Conservation (phyloP, 495 filamentous ascomycete species). For the Melanomma pulvis-pyrius region DNA sequence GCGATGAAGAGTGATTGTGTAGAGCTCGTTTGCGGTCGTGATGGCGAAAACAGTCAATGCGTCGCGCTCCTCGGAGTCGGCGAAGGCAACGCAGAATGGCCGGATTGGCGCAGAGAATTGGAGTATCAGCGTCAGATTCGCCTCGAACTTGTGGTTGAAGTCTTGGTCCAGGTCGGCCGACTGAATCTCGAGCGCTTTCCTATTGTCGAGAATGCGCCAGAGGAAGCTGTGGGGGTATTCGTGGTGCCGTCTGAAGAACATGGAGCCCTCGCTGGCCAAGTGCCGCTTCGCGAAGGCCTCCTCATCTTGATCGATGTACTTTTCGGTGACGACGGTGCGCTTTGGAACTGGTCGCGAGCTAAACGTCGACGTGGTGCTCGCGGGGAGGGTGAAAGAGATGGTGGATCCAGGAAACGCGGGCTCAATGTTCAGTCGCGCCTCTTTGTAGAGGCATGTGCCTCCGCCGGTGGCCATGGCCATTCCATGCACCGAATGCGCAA, state of each 20-base stretch:
- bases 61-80: conserved; percentile 78
- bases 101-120: conserved; percentile 72
- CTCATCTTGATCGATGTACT: conserved; percentile 66
- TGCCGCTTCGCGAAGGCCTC: conserved; percentile 68
- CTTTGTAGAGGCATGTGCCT: conserved; percentile 66
- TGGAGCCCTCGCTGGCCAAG: conserved; percentile 76
- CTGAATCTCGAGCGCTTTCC: conserved; percentile 78
- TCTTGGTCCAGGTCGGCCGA: conserved; percentile 78
- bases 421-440: conserved; percentile 81
- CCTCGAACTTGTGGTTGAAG: conserved; percentile 63
- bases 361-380: conserved; percentile 46
- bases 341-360: conserved; percentile 37
- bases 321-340: conserved; percentile 49
- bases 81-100: conserved; percentile 74
- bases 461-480: conserved; percentile 41
- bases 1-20: conserved; percentile 75
- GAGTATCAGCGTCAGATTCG: conserved; percentile 71
- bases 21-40: conserved; percentile 74
- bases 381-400: conserved; percentile 74
- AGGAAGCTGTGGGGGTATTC: conserved; percentile 80
- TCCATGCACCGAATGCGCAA: conserved; percentile 28
- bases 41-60: conserved; percentile 77
- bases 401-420: conserved; percentile 68
- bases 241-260: conserved; percentile 79
- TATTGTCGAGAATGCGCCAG: conserved; percentile 84